A percentile compares a stretch with the other conserved stretches of the same genome.
phyloP scores from a whole-genome alignment of 768 basidiomycete genomes.

The Tylopilus felleus region DNA sequence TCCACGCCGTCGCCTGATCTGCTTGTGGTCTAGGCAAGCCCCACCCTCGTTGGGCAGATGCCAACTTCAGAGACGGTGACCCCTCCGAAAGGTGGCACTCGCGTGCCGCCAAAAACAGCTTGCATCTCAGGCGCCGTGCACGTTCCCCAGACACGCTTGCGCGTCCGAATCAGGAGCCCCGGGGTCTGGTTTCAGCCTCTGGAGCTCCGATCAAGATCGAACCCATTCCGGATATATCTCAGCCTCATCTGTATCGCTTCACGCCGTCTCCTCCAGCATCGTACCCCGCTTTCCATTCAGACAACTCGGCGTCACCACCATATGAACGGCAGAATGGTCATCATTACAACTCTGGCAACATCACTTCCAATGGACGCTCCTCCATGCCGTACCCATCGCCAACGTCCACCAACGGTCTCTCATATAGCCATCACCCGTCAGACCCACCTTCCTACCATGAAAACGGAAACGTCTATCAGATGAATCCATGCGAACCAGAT shows the following conservation, averaged over 20 bases:
- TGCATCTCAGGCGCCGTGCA: slow-evolving; percentile 41
- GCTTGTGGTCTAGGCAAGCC: slow-evolving; percentile 59
- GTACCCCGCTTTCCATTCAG: slow-evolving; percentile 51
- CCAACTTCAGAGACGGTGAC: slow-evolving; percentile 74
- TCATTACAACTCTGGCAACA: slow-evolving; percentile 31
- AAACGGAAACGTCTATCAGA: slow-evolving; percentile 36
- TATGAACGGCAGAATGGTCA: slow-evolving; percentile 35
- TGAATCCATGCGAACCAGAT: slow-evolving; percentile 34
- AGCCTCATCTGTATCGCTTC: slow-evolving; percentile 63
- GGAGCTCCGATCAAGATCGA: slow-evolving; percentile 71
- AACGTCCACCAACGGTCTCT: slow-evolving; percentile 32
- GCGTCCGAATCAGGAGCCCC: slow-evolving; percentile 35
- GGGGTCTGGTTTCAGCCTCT: slow-evolving; percentile 41
- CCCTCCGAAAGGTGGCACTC: slow-evolving; percentile 86
- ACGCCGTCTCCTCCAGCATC: slow-evolving; percentile 58
- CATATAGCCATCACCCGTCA: slow-evolving; percentile 33
- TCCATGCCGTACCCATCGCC: slow-evolving; percentile 35
- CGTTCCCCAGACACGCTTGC: slow-evolving; percentile 36
- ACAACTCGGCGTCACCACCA: slow-evolving; percentile 36
- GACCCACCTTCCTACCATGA: slow-evolving; percentile 33
- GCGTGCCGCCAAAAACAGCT: slow-evolving; percentile 65
- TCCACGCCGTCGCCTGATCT: slow-evolving; percentile 8
- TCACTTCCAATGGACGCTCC: slow-evolving; percentile 26
- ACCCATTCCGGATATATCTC: slow-evolving; percentile 45
- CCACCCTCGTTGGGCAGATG: slow-evolving; percentile 83